Evolutionary conservation across 2,329 filamentous ascomycete species (phyloP), one percentile per base, ranked within the genome.

Genomic region (Xylaria hypoxylon): DNA sequence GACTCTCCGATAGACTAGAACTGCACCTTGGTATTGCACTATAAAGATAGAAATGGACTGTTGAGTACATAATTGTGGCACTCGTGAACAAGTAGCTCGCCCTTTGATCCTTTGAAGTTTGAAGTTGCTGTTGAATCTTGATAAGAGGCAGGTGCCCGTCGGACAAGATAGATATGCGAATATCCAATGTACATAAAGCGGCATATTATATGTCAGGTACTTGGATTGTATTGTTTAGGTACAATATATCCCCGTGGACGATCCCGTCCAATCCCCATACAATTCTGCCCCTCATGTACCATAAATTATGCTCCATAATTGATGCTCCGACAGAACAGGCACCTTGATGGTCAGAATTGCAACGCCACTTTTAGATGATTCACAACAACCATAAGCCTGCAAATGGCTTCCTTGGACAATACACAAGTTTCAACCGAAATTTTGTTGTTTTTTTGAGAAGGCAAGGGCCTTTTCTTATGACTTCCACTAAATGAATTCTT

Each of bases 291-390:
- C n/a, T 35, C 51, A 19, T 31, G 28, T 31, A 31, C 28, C 5
- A 5, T 5, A 8, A 8, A 31, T 8, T 5, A 31, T 3, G 38
- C 40, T 40, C 51, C 33, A 40, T 19, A 40, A 40, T 40, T 26
- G 33, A 47, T 45, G 40, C 11, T 3, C 26, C 15, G 31, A 33
- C 40, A 33, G 28, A 33, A 15, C 40, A 28, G 51, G 24, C 22
- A 65, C 65, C 68, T 56, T 65, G 62, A 68, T 65, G 59, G 65
- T 31, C 56, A 40, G 19, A 59, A 60, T 44, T 45, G 26, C 44
- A 62, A 62, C 64, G 2, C 38, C 24, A 38, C 13, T 22, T 50
- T 19, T 48, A 13, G 6, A 28, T 26, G 11, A 13, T 17, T 44
- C 26, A 5, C 24, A 26, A 22, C 38, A 15, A 47, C 40, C 6